A percentile compares a stretch with the other conserved stretches of the same genome.
These are phyloP conservation scores for Bonia amplexicaulis DNA, from an alignment of 176 grass and related monocot genomes.

Conservation along the genomic window DNA sequence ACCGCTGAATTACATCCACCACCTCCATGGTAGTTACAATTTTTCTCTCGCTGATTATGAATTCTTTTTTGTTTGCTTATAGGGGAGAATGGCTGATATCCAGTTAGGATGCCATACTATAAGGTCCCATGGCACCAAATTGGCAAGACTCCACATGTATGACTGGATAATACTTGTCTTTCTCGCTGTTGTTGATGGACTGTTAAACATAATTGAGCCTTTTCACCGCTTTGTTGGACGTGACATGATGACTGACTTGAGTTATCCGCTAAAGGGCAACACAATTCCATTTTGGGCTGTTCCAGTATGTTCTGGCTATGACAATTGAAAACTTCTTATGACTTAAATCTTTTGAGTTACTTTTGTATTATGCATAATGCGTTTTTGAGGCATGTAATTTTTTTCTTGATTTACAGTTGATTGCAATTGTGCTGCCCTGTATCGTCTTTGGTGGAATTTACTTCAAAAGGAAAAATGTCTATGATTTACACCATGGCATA, in stretches of 20 bases:
- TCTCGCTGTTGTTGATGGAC: constrained; percentile 41
- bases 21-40: not conserved
- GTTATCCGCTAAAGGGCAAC: constrained; percentile 60
- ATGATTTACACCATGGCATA: constrained; percentile 73
- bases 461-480: constrained; percentile 67
- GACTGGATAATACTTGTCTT: constrained; percentile 66
- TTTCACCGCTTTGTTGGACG: constrained; percentile 73
- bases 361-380: not conserved
- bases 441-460: constrained; percentile 48
- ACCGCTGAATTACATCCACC: not conserved
- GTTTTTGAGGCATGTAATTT: not conserved
- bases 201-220: constrained; percentile 68
- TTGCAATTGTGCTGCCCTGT: constrained; percentile 47
- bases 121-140: constrained; percentile 50
- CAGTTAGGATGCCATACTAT: constrained; percentile 52
- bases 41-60: not conserved
- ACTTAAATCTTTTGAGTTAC: not conserved
- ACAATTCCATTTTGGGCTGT: constrained; percentile 75
- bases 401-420: constrained; percentile 38
- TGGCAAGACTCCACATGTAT: constrained; percentile 63
- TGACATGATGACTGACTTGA: constrained; percentile 67
- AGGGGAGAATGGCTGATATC: constrained; percentile 51
- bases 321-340: not conserved
- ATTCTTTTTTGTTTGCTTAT: not conserved
- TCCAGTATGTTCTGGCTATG: constrained; percentile 39